phyloP scores from a whole-genome alignment of 345 rosid species.

The Arabidopsis thaliana region DNA sequence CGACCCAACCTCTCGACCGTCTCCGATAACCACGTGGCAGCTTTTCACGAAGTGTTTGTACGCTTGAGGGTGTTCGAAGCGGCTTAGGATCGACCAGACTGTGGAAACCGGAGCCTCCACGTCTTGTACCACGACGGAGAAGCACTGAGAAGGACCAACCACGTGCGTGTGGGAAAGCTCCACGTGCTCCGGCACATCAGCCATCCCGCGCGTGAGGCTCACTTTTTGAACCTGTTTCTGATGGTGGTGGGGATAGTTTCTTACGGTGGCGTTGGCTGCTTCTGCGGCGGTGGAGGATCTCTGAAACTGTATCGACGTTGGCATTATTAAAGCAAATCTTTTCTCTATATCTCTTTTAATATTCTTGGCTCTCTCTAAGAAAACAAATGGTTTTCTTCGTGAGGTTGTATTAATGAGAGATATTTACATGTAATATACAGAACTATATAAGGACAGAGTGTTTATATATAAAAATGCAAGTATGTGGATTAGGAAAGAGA shows the following conservation, averaged over 20 bases:
- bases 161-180: conserved; percentile 56
- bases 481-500: conserved; percentile 40
- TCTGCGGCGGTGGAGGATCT: conserved; percentile 43
- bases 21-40: conserved; percentile 72
- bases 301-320: conserved; percentile 63
- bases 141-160: conserved; percentile 67
- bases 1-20: conserved; percentile 70
- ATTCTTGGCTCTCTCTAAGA: conserved; percentile 18
- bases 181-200: conserved; percentile 58
- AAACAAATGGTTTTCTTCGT: conserved; percentile 15
- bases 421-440: background rate
- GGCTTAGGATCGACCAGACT: conserved; percentile 84
- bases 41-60: conserved; percentile 82
- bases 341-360: background rate
- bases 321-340: conserved; percentile 50
- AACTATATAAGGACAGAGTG: conserved; percentile 1
- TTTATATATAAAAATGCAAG: conserved; percentile 40
- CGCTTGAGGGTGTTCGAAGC: conserved; percentile 83
- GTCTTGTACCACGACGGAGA: conserved; percentile 62
- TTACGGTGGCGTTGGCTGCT: conserved; percentile 29
- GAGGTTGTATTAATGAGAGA: conserved; percentile 26
- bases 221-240: conserved; percentile 46
- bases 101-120: conserved; percentile 65
- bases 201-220: conserved; percentile 43
- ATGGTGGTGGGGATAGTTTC: conserved; percentile 25